Evolutionary conservation across 2,329 filamentous ascomycete species (phyloP).

Genomic region (Aureobasidium sp.): DNA sequence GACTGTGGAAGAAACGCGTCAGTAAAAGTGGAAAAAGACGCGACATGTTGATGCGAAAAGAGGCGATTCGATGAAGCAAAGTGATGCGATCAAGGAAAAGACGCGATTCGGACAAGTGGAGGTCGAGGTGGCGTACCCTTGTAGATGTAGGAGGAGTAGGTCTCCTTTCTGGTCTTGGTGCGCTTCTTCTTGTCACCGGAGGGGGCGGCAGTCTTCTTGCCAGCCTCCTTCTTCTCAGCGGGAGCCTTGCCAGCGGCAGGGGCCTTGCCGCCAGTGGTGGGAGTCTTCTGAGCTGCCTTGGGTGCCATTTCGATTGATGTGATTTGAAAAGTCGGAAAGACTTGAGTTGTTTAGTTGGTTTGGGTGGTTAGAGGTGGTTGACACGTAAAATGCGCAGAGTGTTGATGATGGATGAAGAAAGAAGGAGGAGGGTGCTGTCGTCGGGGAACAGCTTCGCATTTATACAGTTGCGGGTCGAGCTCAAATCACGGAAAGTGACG

Average conservation of each 20-base stretch:
- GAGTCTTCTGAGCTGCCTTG: constrained; percentile 98
- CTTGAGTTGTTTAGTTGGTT: constrained; percentile 26
- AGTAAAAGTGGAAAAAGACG: constrained; percentile 22
- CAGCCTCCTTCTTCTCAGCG: constrained; percentile 98
- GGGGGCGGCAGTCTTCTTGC: constrained; percentile 94
- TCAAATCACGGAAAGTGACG: neutral
- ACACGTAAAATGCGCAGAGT: constrained; percentile 24
- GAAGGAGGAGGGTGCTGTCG: constrained; percentile 33
- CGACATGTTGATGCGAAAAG: constrained; percentile 15
- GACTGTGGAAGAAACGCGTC: constrained; percentile 47
- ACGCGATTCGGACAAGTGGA: constrained; percentile 13
- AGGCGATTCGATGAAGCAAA: constrained; percentile 14
- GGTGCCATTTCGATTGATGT: constrained; percentile 74
- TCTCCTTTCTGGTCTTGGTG: constrained; percentile 99
- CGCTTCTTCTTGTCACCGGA: constrained; percentile 99
- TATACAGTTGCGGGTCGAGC: constrained; percentile 13
- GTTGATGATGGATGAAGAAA: constrained; percentile 31
- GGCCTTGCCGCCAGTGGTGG: constrained; percentile 87
- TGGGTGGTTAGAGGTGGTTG: constrained; percentile 26
- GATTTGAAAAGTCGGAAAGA: constrained; percentile 22
- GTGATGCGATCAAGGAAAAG: constrained; percentile 20
- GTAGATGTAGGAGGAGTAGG: constrained; percentile 99
- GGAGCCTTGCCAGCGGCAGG: constrained; percentile 65
- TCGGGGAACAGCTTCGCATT: constrained; percentile 28
- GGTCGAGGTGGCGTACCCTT: constrained; percentile 60